phyloP scores from a whole-genome alignment of 768 basidiomycete species.

The Rhodotorula taiwanensis region DNA sequence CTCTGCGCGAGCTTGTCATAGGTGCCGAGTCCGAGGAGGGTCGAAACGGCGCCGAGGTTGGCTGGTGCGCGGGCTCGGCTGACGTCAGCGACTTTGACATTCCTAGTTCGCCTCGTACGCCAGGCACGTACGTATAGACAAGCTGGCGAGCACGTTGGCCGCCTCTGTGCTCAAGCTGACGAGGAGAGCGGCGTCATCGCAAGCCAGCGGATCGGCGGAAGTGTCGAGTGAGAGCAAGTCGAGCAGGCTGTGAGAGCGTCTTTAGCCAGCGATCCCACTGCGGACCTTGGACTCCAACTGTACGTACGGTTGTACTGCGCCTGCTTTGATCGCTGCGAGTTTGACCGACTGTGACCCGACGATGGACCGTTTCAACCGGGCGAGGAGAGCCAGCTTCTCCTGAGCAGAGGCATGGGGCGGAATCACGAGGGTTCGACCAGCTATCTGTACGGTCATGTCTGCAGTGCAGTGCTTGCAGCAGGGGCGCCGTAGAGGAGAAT shows the following conservation, averaged over 20 bases:
- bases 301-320: neutral
- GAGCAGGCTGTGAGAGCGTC: slow-evolving; percentile 1
- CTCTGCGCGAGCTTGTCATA: slow-evolving; percentile 5
- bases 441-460: neutral
- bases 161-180: slow-evolving; percentile 13
- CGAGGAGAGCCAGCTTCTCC: neutral
- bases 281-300: no score
- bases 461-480: no score
- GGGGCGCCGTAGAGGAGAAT: neutral
- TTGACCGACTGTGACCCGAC: neutral
- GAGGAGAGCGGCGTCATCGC: neutral
- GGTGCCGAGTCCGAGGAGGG: neutral
- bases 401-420: neutral
- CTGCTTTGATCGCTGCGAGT: neutral
- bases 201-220: no score
- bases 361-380: neutral
- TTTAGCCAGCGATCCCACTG: no score
- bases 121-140: slow-evolving; percentile 19
- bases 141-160: slow-evolving; percentile 7
- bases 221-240: neutral
- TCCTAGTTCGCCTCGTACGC: neutral
- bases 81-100: neutral
- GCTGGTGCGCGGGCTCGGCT: slow-evolving; percentile 4
- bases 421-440: neutral
- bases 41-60: slow-evolving; percentile 11